Evolutionary conservation across 257 asterid species (phyloP).

Genomic region (Ocimum tenuiflorum): DNA sequence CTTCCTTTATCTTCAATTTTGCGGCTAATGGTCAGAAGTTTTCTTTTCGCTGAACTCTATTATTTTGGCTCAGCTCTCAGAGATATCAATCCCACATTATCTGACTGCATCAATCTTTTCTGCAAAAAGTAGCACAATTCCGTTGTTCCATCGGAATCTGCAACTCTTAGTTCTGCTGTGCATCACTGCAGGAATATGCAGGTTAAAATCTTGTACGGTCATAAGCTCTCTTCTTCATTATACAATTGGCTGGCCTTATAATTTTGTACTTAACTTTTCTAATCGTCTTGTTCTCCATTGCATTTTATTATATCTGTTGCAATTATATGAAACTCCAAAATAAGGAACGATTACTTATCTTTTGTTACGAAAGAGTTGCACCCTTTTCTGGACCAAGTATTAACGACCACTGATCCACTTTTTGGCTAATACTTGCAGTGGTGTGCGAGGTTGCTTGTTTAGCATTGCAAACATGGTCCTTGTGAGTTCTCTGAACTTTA

Average conservation of each 20-base stretch:
- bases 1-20: not conserved
- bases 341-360: not conserved
- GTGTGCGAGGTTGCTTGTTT: slow-evolving; percentile 76
- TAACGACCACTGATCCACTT: slow-evolving; percentile 30
- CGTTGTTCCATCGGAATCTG: slow-evolving; percentile 66
- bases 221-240: slow-evolving; percentile 42
- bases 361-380: not conserved
- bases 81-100: slow-evolving; percentile 80
- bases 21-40: not conserved
- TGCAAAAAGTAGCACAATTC: slow-evolving; percentile 63
- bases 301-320: slow-evolving; percentile 3
- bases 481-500: slow-evolving; percentile 44
- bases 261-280: not conserved
- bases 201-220: slow-evolving; percentile 71
- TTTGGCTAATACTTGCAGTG: slow-evolving; percentile 48
- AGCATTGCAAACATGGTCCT: slow-evolving; percentile 91
- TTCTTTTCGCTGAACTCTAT: slow-evolving; percentile 20
- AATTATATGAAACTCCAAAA: not conserved
- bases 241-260: slow-evolving; percentile 6
- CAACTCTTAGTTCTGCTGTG: slow-evolving; percentile 58
- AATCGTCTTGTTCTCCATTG: not conserved
- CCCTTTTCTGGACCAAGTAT: slow-evolving; percentile 11
- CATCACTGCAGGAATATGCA: slow-evolving; percentile 76
- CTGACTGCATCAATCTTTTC: slow-evolving; percentile 88
- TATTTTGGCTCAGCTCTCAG: slow-evolving; percentile 57